Percentiles rank a stretch among this genome's conserved stretches.
Conservation (phyloP, 257 asterid genomes). For the Nicotiana sylvestris region DNA sequence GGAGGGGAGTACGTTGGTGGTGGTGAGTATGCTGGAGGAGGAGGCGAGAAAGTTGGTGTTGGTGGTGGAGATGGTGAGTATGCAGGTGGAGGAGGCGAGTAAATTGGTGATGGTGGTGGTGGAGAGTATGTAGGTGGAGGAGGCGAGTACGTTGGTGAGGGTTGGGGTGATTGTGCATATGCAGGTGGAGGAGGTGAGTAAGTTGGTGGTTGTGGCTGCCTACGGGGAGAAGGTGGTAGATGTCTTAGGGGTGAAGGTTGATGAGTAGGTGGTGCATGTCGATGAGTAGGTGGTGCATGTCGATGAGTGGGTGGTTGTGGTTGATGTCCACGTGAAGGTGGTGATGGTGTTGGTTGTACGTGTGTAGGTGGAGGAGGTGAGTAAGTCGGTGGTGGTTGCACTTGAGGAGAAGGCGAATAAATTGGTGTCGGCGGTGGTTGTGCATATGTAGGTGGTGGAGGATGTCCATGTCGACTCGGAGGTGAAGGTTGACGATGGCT, state of each 20-base stretch:
- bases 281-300: neutral
- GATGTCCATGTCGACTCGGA: constrained; percentile 1
- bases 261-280: constrained; percentile 5
- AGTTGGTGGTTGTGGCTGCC: constrained; percentile 6
- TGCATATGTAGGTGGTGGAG: neutral
- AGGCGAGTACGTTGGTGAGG: neutral
- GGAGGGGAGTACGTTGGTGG: neutral
- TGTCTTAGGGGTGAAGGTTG: neutral
- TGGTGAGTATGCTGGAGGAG: neutral
- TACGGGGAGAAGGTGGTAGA: constrained; percentile 1
- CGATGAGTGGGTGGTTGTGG: constrained; percentile 16
- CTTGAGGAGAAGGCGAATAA: neutral
- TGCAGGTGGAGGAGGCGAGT: neutral
- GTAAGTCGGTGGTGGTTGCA: neutral
- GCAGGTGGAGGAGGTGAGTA: neutral
- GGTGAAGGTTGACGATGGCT: neutral
- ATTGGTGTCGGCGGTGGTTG: constrained; percentile 10
- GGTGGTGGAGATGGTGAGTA: neutral
- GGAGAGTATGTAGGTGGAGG: constrained; percentile 8
- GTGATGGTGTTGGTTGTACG: neutral
- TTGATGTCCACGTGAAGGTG: neutral
- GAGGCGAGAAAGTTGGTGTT: neutral
- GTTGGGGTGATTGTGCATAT: neutral
- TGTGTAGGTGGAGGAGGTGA: neutral
- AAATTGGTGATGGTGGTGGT: neutral